Base-by-base conservation (phyloP, 805 yeast species). In the Torulaspora gathmanii region DNA sequence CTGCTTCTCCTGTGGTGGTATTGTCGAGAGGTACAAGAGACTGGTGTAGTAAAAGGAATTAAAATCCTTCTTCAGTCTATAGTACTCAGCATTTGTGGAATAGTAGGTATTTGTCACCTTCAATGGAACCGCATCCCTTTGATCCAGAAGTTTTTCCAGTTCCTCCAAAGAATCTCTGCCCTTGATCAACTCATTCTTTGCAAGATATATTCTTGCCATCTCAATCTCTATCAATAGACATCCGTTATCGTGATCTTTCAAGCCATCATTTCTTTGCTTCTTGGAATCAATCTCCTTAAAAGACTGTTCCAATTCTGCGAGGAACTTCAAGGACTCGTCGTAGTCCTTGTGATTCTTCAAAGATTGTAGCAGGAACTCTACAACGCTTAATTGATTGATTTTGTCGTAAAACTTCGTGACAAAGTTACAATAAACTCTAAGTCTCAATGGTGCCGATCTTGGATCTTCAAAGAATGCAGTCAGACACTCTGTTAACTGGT, bases 21-120 rank as follows among this genome's bases (percentile, higher is more conserved):
- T 71, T 40, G 95, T 83, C 4, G 96, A 90, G 51, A 93, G 72
- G 63, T 82, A 91, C 49, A 91, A 70, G 63, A 93, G 72, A 16
- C 89, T 82, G 57, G 85, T 88, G 56, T 83, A 78, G 67, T 93
- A 93, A 69, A 79, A 91, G 29, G 74, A 70, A 54, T 88, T 86
- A 70, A 82, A 89, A 66, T 93, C 95, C 23, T 80, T 79, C 57
- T 82, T 80, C 49, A 77, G 65, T 67, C 87, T 83, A 73, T 78
- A 80, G 60, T 81, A 79, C 59, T 84, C 85, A 44, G 96, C 80
- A 56, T 79, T 82, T 17, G 91, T 82, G 51, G 83, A 79, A 65
- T 87, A 91, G 65, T 74, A 91, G 25, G 95, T 86, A 20, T 95
- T 88, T 55, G 82, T 82, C 53, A 93, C 79, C 56, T 79, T 78